Evolutionary conservation across 2,329 filamentous ascomycete genomes (phyloP).

Genomic region (Apiospora malaysiana): DNA sequence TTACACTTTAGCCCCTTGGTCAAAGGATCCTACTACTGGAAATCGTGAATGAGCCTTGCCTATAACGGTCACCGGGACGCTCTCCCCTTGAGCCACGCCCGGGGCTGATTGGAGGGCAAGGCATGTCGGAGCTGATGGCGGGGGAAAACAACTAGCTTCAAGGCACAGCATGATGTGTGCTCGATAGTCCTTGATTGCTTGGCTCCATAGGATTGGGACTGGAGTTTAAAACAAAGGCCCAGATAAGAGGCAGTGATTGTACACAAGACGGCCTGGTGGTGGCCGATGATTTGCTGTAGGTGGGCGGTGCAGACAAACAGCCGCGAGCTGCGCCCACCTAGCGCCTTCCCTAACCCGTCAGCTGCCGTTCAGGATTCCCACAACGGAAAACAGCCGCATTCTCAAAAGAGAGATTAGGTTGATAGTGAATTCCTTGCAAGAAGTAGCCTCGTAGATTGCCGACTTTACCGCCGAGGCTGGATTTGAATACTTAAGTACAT

Average conservation of each 20-base stretch:
- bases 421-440: neutral
- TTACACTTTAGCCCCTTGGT: neutral
- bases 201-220: neutral
- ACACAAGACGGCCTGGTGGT: neutral
- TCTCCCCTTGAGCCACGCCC: neutral
- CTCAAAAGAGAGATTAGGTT: neutral
- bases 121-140: neutral
- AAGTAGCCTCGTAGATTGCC: neutral
- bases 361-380: neutral
- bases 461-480: neutral
- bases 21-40: neutral
- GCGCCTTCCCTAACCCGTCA: neutral
- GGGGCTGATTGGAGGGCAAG: neutral
- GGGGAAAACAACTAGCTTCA: neutral
- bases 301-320: neutral
- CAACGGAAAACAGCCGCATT: neutral
- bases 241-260: slow-evolving; percentile 17
- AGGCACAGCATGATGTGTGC: neutral
- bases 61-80: slow-evolving; percentile 2
- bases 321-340: neutral
- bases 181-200: neutral
- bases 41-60: slow-evolving; percentile 2
- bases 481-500: neutral
- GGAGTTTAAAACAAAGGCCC: neutral
- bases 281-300: neutral